Base-by-base conservation (phyloP, 495 filamentous ascomycete species). In the Hypoxylon trugodes region DNA sequence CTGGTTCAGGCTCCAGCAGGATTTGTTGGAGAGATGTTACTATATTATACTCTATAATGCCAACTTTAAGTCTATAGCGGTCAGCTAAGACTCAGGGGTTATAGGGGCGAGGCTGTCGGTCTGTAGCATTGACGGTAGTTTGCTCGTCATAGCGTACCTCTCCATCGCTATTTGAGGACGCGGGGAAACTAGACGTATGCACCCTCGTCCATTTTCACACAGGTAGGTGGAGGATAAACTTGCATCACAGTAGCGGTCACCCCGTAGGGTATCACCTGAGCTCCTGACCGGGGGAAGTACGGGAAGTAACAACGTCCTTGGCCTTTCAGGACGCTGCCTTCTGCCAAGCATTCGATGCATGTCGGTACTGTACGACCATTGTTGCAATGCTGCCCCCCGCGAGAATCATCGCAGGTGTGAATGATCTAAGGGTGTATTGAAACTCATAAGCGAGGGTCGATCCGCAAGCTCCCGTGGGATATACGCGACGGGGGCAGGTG, bases 281-380 rank as follows among this genome's bases (percentile, higher is more conserved):
- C 33, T 21, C 46, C 32, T 47, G 15, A 5, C 10, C 41, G 52
- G 24, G 64, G 64, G 56, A 59, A 41, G 36, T 28, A 30, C 64
- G 58, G 53, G 53, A 67, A 36, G 58, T 54, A 54, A 67, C 58
- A 38, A 35, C 50, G 18, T 35, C 36, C 47, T 47, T 45, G 21
- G 19, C 51, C 13, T 10, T 33, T 26, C 22, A 15, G 38, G 58
- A 32, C 9, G 30, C 28, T 25, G 28, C 35, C 19, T 54, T 26
- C 41, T 42, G 64, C 58, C 58, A 67, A 67, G 53, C 21, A 25
- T 54, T 51, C 24, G 33, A 40, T 56, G 64, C 58, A 67, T 62
- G 18, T 50, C 58, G 58, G 58, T 59, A 66, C 43, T 60, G 45
- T 40, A 55, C 6, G 46, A 46, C 42, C 22, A 57, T 37, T 45